Evolutionary conservation across 2,329 filamentous ascomycete genomes (phyloP), one percentile per base, ranked within the genome.

Genomic region (Talaromyces sp.): DNA sequence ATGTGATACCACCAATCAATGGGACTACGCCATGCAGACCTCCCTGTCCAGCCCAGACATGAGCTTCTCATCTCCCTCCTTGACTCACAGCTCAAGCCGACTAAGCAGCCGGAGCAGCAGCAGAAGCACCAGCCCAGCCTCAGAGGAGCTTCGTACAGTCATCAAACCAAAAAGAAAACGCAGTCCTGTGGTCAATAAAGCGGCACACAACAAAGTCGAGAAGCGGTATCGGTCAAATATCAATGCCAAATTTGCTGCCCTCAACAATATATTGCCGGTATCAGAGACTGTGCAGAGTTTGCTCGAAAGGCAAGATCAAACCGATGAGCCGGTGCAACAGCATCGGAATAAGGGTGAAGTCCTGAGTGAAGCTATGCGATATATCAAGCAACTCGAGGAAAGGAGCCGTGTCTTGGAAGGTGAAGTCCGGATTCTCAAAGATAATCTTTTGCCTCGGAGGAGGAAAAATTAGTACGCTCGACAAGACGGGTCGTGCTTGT

Each of bases 181-280:
- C 25, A 61, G 59, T 10, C 59, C 59, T 2, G 59, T 61, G 2
- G 25, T 61, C 59, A 61, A 61, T 22, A 61, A 61, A 49, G 59
- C 29, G 5, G 61, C 61, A 29, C 61, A 63, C 13, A 63, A 63
- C 61, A 63, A 56, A 45, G 38, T 63, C 34, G 61, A 63, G 49
- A 63, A 63, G 27, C 61, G 61, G 8, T 63, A 63, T 22, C 61
- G 61, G 58, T 56, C 61, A 36, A 63, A 63, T 34, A 56, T 63
- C 36, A 63, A 63, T 43, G 61, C 61, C 27, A 63, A 63, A 47
- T 63, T 63, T 25, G 22, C 61, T 10, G 61, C 61, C 1, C 53
- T 63, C 17, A 58, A 63, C 11, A 38, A 58, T 43, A 47, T 63
- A n/a, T 7, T 63, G 15, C 62, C 45, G 38, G 45, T 61, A 7